Percentiles rank a stretch among this genome's conserved stretches.
These are phyloP conservation scores for Buddleja alternifolia DNA, from an alignment of 257 asterid species.

Conservation along the genomic window DNA sequence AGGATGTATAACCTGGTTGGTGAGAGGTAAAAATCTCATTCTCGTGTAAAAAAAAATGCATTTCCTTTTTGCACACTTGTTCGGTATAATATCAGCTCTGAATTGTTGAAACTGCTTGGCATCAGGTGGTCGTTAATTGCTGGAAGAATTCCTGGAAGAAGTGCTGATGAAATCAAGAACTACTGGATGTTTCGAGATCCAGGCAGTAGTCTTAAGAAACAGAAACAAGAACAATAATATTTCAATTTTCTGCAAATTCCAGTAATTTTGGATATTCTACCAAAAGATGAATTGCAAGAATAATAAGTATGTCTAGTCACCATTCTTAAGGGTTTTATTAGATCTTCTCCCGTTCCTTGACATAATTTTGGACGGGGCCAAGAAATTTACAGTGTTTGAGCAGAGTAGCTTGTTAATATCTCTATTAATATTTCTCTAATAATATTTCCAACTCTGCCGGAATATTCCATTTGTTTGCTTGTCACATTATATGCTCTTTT, in stretches of 20 bases:
- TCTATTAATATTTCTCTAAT: neutral
- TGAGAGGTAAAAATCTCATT: neutral
- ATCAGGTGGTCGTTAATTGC: conserved; percentile 61
- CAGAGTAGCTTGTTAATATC: neutral
- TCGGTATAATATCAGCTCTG: neutral
- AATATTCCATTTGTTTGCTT: neutral
- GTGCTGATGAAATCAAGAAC: conserved; percentile 48
- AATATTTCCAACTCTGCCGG: neutral
- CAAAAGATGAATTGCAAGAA: neutral
- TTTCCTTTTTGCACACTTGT: too few relatives aligned
- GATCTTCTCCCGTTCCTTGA: neutral
- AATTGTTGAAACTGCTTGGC: neutral
- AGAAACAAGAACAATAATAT: neutral
- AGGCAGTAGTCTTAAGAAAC: conserved; percentile 9
- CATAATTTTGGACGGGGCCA: neutral
- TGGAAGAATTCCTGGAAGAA: conserved; percentile 69
- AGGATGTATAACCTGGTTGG: conserved; percentile 24
- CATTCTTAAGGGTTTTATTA: neutral
- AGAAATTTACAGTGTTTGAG: neutral
- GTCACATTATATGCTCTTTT: too few relatives aligned
- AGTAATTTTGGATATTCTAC: neutral
- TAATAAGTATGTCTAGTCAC: neutral
- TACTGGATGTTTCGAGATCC: conserved; percentile 41
- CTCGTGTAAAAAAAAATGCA: too few relatives aligned
- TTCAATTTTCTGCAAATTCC: neutral